Base-by-base conservation (phyloP, 1,284 basidiomycete species). In the Apiotrichum gamsii region DNA sequence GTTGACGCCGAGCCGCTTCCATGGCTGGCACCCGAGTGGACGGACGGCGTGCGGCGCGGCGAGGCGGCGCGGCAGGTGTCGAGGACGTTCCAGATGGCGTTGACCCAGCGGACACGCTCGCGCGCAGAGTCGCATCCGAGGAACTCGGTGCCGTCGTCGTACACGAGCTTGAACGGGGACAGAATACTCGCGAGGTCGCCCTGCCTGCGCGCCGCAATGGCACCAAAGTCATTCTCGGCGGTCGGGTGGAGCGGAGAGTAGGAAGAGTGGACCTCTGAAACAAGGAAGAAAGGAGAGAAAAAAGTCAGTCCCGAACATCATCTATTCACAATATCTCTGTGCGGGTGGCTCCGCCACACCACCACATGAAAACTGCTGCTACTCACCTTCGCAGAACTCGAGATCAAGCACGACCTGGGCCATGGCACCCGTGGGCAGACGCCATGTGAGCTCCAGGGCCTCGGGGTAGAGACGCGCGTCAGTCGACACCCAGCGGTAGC, bases 101-200 rank as follows among this genome's bases (percentile, higher is more conserved):
- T 85, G 19, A 90, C 85, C 89, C 90, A 91, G 67, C 84, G 80
- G 39, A 88, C 84, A 53, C 89, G 77, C 61, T 90, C 86, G 47
- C 84, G 69, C 5, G 88, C 79, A 52, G 85, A 89, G 61, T 90
- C 88, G 18, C 86, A 83, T 1, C 82, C 89, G 11, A 93, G 65
- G 11, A 88, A 74, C 66, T 93, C 90, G 1, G 87, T 82, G 3
- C 89, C 89, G 66, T 93, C 90, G 16, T 79, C 78, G 62, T 93
- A 93, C 28, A 89, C 67, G 9, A 93, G 78, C 62, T 90, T 87
- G 73, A 93, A 91, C 0, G 89, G 89, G 45, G 87, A 87, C 8
- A 93, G 66, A 46, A 80, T 77, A 54, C 88, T 83, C 66, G 84
- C 77, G 44, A 80, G 59, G 4, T 80, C 65, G 15, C 75, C 76